Conservation (phyloP, 306 rosid genomes). For the Comarum palustre region DNA sequence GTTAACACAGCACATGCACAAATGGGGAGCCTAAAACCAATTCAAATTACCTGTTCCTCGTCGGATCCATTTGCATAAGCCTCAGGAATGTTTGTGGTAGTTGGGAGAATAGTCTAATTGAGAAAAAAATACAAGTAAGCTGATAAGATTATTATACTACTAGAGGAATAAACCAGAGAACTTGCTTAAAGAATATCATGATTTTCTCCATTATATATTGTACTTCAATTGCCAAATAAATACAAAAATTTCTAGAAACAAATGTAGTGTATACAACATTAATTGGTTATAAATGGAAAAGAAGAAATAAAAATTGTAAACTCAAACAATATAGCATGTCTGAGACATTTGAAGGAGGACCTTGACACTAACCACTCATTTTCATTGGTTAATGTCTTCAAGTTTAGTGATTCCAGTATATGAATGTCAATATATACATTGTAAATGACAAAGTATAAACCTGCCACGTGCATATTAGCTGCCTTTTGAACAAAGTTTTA, state of each 20-base stretch:
- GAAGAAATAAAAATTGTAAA: not conserved
- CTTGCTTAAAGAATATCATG: not conserved
- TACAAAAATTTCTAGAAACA: not conserved
- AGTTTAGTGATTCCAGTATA: not conserved
- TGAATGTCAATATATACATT: not conserved
- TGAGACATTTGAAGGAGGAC: not conserved
- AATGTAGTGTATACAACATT: not conserved
- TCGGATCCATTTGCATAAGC: slow-evolving; percentile 81
- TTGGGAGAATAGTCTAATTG: slow-evolving; percentile 65
- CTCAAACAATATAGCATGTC: not conserved
- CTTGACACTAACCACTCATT: not conserved
- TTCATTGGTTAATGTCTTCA: not conserved
- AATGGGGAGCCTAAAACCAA: not conserved
- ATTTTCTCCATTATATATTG: not conserved
- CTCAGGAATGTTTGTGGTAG: slow-evolving; percentile 77
- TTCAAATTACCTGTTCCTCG: slow-evolving; percentile 73
- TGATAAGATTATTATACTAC: not conserved
- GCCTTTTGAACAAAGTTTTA: not conserved
- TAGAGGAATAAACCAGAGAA: not conserved
- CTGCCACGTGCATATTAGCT: not conserved
- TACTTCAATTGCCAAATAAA: not conserved
- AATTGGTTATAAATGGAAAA: not conserved
- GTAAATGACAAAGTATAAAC: not conserved
- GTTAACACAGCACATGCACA: slow-evolving; percentile 11
- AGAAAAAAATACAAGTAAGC: not conserved